phyloP scores from a whole-genome alignment of 192 early-diverging fungal genomes.

The Paraglomus brasilianum region DNA sequence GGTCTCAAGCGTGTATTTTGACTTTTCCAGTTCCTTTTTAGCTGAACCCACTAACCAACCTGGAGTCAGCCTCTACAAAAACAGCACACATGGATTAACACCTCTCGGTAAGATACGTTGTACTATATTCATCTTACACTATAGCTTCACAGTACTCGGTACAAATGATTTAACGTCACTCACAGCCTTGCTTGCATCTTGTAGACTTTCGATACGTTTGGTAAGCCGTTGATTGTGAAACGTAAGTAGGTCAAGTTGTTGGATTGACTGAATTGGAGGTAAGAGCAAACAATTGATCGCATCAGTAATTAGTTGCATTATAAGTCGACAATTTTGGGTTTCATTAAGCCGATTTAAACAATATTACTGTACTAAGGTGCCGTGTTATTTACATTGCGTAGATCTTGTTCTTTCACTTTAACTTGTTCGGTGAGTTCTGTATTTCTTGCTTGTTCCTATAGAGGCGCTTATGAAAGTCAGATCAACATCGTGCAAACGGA shows the following conservation, averaged over 20 bases:
- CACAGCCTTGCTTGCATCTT: constrained; percentile 42
- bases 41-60: constrained; percentile 44
- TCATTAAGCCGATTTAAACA: not conserved
- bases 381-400: constrained; percentile 43
- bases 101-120: not conserved
- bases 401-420: constrained; percentile 59
- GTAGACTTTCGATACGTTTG: constrained; percentile 57
- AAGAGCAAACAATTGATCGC: not conserved
- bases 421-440: constrained; percentile 45
- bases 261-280: constrained; percentile 34
- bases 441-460: constrained; percentile 57
- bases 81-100: constrained; percentile 1
- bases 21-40: constrained; percentile 60
- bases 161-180: not conserved
- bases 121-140: not conserved
- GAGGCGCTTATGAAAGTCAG: not conserved
- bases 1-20: constrained; percentile 46
- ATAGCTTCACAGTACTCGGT: no score
- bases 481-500: not conserved
- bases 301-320: not conserved
- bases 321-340: not conserved
- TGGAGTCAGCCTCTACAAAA: constrained; percentile 35
- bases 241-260: constrained; percentile 56
- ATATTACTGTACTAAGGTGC: not conserved
- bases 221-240: constrained; percentile 62